Conservation (phyloP, 1,139 yeast species). For the Debaryomyces udenii region DNA sequence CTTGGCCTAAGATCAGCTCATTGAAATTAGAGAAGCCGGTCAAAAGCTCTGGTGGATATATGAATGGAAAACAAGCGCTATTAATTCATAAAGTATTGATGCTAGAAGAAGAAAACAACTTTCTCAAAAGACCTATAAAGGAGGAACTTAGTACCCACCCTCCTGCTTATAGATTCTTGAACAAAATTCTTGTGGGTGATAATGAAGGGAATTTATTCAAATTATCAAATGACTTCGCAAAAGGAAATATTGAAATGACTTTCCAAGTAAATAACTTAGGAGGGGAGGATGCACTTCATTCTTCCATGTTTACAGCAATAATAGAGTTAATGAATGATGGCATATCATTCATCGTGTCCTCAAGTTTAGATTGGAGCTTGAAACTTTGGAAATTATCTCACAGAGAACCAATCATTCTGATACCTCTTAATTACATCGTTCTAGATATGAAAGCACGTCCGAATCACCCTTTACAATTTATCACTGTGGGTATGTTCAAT, state of each 20-base stretch:
- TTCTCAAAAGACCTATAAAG: neutral
- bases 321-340: constrained; percentile 12
- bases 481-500: constrained; percentile 43
- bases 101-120: neutral
- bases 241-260: constrained; percentile 31
- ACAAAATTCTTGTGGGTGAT: constrained; percentile 46
- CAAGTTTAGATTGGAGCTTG: constrained; percentile 36
- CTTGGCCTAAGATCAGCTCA: constrained; percentile 31
- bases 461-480: constrained; percentile 44
- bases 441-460: constrained; percentile 50
- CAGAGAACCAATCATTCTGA: constrained; percentile 21
- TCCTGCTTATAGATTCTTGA: constrained; percentile 25
- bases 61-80: neutral
- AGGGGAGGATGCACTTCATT: constrained; percentile 15
- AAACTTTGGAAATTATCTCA: constrained; percentile 25
- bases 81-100: constrained; percentile 1
- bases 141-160: constrained; percentile 8
- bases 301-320: constrained; percentile 18
- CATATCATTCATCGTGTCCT: constrained; percentile 21
- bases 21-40: constrained; percentile 17
- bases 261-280: constrained; percentile 17
- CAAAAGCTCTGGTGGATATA: neutral
- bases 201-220: constrained; percentile 52
- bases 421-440: constrained; percentile 44
- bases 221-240: constrained; percentile 28